phyloP scores from a whole-genome alignment of 192 early-diverging fungal species.

The Gonapodya prolifera region DNA sequence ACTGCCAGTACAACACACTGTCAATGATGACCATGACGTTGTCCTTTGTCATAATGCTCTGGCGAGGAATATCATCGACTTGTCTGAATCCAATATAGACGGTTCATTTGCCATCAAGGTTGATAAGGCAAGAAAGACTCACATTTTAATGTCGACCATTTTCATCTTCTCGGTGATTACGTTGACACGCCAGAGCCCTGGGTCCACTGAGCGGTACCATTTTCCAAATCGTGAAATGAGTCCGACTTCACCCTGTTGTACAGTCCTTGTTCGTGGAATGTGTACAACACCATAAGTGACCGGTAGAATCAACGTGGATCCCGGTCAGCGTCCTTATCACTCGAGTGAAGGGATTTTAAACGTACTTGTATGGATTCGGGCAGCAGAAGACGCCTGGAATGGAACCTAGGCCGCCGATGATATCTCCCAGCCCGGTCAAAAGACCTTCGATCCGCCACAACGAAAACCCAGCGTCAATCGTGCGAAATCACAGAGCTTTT shows the following conservation, averaged over 20 bases:
- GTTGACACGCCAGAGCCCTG: slow-evolving; percentile 30
- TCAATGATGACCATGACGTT: slow-evolving; percentile 79
- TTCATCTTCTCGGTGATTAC: slow-evolving; percentile 21
- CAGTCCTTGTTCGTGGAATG: neutral
- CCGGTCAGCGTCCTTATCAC: neutral
- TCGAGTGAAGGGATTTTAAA: neutral
- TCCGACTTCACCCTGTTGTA: neutral
- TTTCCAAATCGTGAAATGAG: neutral
- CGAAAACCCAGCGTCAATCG: too few species aligned
- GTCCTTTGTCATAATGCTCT: slow-evolving; percentile 80
- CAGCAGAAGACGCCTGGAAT: neutral
- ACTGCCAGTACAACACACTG: too few species aligned
- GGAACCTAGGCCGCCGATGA: neutral
- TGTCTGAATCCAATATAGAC: too few species aligned
- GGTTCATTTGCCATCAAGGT: too few species aligned
- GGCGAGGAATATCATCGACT: slow-evolving; percentile 45
- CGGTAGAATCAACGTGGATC: neutral
- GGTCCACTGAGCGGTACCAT: slow-evolving; percentile 24
- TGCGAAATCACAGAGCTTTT: too few species aligned
- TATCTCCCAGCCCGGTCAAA: too few species aligned
- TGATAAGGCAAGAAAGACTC: too few species aligned
- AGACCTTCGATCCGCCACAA: too few species aligned
- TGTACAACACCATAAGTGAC: neutral
- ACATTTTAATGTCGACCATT: slow-evolving; percentile 43
- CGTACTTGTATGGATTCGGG: neutral